Base-by-base conservation (phyloP, 768 basidiomycete species). In the Pisolithus albus region DNA sequence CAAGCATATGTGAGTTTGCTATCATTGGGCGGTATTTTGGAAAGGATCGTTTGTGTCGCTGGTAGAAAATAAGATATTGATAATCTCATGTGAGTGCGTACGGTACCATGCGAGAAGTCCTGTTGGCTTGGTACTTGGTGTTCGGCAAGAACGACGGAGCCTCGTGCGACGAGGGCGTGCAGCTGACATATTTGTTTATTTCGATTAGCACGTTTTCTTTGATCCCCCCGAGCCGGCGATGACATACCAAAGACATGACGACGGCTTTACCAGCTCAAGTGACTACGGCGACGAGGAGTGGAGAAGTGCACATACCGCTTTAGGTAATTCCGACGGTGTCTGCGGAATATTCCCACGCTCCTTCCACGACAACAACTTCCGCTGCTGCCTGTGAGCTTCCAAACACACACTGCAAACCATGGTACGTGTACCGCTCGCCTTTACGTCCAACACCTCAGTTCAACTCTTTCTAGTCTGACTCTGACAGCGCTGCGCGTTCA, bases 21-120 rank as follows among this genome's bases (percentile, higher is more conserved):
- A 65, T 72, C 82, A 64, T 92, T 92, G 4, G 91, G 93, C 1
- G 95, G 93, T 64, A 99, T 97, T 76, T 94, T 95, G 43, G 85
- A 86, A 36, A 99, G 75, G 57, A 98, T 96, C 1, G 86, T 91
- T 61, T 90, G 82, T 1, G 85, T 87, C 16, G 90, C 90, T 90
- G 58, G 43, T 26, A 34, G 18, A 15, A 47, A 8, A 21, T 16
- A 48, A 47, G 26, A 24, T 51, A n/a, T 42, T 40, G 23, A 34
- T 24, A 6, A 32, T 16, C 38, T 43, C 30, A 38, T 7, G 21
- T 40, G 36, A 32, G 18, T 24, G 21, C 46, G 6, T 16, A 59
- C 75, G 38, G 38, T 59, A 84, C 92, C 92, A 79, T 90, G 86
- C 42, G 91, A 91, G 74, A 95, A 92, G 68, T 94, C 85, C 49